A percentile compares a stretch with the other conserved stretches of the same genome.
phyloP scores from a whole-genome alignment of 331 rosid species.

The Telfairia occidentalis region DNA sequence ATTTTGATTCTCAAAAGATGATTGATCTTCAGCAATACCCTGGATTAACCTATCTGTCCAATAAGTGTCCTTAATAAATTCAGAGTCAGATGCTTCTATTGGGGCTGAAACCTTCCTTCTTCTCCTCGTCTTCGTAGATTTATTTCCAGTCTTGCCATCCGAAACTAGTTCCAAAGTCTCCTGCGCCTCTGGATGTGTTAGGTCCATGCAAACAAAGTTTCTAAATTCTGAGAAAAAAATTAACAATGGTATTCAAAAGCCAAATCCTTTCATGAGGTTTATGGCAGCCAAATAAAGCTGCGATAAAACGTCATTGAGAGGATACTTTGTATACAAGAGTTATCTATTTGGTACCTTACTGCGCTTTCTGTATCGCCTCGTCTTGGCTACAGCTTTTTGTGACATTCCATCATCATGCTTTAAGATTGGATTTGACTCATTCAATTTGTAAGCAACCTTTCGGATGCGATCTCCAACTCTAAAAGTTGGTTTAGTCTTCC shows the following conservation, averaged over 20 bases:
- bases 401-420: conserved; percentile 18
- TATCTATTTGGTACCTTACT: conserved; percentile 16
- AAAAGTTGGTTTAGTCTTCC: conserved; percentile 19
- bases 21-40: conserved; percentile 35
- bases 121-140: conserved; percentile 12
- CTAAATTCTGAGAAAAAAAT: conserved; percentile 39
- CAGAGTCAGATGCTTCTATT: conserved; percentile 19
- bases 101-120: conserved; percentile 9
- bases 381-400: conserved; percentile 1
- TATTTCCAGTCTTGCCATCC: conserved; percentile 24
- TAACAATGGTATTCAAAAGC: conserved; percentile 9
- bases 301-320: conserved; percentile 29
- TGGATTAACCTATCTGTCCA: conserved; percentile 56
- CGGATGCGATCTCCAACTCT: conserved; percentile 41
- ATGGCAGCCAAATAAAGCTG: conserved; percentile 38
- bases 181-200: conserved; percentile 19
- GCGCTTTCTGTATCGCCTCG: conserved; percentile 4
- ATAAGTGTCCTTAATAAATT: conserved; percentile 39
- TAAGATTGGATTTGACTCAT: conserved; percentile 29
- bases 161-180: conserved; percentile 24
- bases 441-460: conserved; percentile 39
- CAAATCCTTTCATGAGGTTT: conserved; percentile 28
- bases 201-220: conserved; percentile 20
- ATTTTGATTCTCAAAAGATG: conserved; percentile 20
- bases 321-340: conserved; percentile 14